Conservation (phyloP, 306 rosid species). For the Dryas drummondii region DNA sequence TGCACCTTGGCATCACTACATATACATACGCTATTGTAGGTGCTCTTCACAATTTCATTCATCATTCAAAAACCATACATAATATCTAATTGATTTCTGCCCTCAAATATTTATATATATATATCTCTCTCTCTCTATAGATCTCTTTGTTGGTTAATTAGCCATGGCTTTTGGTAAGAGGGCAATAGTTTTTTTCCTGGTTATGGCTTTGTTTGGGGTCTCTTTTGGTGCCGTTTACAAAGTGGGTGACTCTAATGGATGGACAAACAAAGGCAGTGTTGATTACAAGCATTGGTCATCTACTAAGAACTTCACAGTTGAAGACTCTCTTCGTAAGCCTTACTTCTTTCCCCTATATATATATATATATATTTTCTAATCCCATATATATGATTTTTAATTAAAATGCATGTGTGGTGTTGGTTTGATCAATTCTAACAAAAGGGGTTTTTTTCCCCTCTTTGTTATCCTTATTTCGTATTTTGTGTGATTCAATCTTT, state of each 20-base stretch:
- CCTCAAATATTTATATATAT: too few species aligned
- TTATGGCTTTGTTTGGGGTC: not conserved
- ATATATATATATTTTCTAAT: too few species aligned
- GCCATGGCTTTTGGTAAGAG: slow-evolving; percentile 12
- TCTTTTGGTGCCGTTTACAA: slow-evolving; percentile 32
- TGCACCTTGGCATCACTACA: not conserved
- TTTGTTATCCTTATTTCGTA: too few species aligned
- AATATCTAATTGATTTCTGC: not conserved
- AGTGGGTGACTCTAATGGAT: slow-evolving; percentile 43
- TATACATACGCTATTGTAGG: not conserved
- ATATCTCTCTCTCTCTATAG: not conserved
- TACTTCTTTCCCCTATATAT: not conserved
- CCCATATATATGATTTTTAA: too few species aligned
- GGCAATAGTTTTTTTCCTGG: not conserved
- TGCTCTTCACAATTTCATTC: too few species aligned
- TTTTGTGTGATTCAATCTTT: too few species aligned
- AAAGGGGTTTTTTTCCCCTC: too few species aligned
- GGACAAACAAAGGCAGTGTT: slow-evolving; percentile 31
- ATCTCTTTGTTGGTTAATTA: not conserved
- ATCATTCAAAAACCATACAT: not conserved
- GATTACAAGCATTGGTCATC: slow-evolving; percentile 36
- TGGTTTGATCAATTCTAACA: too few species aligned
- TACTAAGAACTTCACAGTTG: slow-evolving; percentile 26
- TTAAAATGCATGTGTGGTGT: too few species aligned
- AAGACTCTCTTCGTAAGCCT: slow-evolving; percentile 34